Base-by-base conservation (phyloP, 1,139 yeast species). In the Nakaseomyces delphensis region DNA sequence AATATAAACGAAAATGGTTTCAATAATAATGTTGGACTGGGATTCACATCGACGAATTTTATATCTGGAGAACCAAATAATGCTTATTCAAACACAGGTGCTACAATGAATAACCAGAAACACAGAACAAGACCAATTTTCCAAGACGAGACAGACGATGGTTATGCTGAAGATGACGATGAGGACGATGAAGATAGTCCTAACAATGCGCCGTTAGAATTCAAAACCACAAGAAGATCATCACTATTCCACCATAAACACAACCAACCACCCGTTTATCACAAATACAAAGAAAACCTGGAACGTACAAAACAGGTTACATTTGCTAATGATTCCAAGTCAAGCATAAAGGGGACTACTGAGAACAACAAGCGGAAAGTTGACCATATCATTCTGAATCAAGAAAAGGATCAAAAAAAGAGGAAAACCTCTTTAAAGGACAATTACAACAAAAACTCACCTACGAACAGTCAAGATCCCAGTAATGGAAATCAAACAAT, bases 191-290 rank as follows among this genome's bases (percentile, higher is more conserved):
- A 59, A 33, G 58, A 53, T 24, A 31, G 35, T 13, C 62, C 60
- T 24, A 66, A 66, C 40, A 66, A 62, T 8, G 53, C 63, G 39
- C 57, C 72, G 15, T 56, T 62, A 43, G 73, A 69, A 36, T 70
- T 72, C 28, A 20, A 33, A 10, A 33, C 37, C 2, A 18, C 27
- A 13, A 33, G 37, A 21, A 20, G 37, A 11, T 21, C 37, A 20
- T 33, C 37, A 4, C 35, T 50, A 65, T 9, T 51, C 56, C 29
- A 40, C 46, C 23, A 44, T 43, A 48, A 47, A 46, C 39, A 53
- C 50, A 37, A 39, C 9, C 28, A 39, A 16, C 18, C 23, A 4
- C 41, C 35, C n/a, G 30, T 21, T 1, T 33, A 20, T 13, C 30
- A 23, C 13, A 39, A 24, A 16, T 23, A 31, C 20, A 39, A 31